Percentiles rank a stretch among this genome's conserved stretches.
These are phyloP conservation scores for Erythrophleum fordii DNA, from an alignment of 306 rosid species.

Conservation along the genomic window DNA sequence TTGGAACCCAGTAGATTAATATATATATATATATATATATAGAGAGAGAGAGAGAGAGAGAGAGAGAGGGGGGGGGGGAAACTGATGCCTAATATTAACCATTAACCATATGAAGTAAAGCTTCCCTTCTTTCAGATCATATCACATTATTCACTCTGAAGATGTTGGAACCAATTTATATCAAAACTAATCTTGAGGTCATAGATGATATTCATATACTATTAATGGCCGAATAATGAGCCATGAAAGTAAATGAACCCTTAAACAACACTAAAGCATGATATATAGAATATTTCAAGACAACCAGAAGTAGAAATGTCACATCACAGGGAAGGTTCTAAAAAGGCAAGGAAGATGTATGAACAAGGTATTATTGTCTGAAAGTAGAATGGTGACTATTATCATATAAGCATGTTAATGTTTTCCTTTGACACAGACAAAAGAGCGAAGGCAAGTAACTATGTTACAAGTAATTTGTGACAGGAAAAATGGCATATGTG, in stretches of 20 bases:
- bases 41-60: background rate
- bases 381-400: conserved; percentile 14
- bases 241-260: conserved; percentile 7
- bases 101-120: background rate
- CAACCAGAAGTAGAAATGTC: conserved; percentile 9
- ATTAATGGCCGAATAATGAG: background rate
- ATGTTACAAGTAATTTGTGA: background rate
- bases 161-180: background rate
- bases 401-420: background rate
- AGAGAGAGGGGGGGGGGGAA: background rate
- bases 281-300: conserved; percentile 7
- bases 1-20: conserved; percentile 25
- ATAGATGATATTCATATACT: conserved; percentile 18
- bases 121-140: background rate
- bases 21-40: conserved; percentile 2
- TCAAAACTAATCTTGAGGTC: conserved; percentile 27
- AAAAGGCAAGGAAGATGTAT: conserved; percentile 18
- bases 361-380: conserved; percentile 8
- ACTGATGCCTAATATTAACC: background rate
- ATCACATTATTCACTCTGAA: too few species aligned
- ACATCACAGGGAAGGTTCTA: conserved; percentile 2
- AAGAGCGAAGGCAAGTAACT: background rate
- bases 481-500: conserved; percentile 4
- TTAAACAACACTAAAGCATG: conserved; percentile 7
- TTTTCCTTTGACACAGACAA: background rate